Percentiles rank a stretch among this genome's conserved stretches.
phyloP scores from a whole-genome alignment of 2,329 filamentous ascomycete genomes.

The Berkeleyomyces basicola region DNA sequence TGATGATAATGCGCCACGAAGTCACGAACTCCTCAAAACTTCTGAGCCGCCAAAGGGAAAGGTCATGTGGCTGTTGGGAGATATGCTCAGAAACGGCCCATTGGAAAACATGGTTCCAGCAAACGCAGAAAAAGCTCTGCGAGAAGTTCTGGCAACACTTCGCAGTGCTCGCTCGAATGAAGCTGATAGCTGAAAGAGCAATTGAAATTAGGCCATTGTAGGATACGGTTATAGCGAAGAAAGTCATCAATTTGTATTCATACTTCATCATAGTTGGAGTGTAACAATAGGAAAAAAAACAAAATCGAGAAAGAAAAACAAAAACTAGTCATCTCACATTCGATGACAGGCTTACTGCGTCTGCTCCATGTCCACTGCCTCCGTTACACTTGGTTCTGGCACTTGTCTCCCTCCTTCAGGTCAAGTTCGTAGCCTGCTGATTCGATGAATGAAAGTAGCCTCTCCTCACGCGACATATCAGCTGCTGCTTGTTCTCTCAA shows the following conservation, averaged over 20 bases:
- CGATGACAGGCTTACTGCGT: background rate
- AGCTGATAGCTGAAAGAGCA: background rate
- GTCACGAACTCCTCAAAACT: constrained; percentile 27
- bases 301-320: background rate
- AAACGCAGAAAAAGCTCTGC: constrained; percentile 32
- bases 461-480: constrained; percentile 14
- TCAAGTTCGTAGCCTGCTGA: constrained; percentile 45
- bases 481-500: constrained; percentile 27
- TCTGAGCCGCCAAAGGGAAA: constrained; percentile 37
- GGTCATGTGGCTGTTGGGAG: constrained; percentile 43
- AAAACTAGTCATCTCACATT: background rate
- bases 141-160: constrained; percentile 10
- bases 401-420: constrained; percentile 29
- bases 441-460: constrained; percentile 15
- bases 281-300: background rate
- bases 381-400: background rate
- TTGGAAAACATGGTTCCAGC: constrained; percentile 38
- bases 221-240: background rate
- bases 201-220: background rate
- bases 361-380: too few species aligned
- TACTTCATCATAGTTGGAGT: background rate
- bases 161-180: background rate
- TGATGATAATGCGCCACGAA: constrained; percentile 27
- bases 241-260: background rate
- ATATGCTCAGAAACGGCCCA: constrained; percentile 37